phyloP scores from a whole-genome alignment of 495 filamentous ascomycete genomes.

The Annulohypoxylon nitens region DNA sequence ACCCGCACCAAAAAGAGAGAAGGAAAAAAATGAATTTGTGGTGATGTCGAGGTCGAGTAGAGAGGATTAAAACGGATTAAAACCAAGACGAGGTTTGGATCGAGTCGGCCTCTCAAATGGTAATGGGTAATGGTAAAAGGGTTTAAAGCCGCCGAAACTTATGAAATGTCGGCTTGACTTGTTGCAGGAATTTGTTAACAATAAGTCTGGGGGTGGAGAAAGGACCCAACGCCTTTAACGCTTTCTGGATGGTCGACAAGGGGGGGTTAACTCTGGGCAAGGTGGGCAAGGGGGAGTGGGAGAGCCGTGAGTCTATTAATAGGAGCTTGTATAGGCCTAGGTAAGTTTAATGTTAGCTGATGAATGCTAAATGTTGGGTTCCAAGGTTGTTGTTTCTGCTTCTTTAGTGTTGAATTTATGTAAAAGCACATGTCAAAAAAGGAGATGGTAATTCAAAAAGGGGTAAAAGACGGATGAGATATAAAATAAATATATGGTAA shows the following conservation, averaged over 20 bases:
- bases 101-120: background rate
- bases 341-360: background rate
- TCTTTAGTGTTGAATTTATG: background rate
- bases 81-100: constrained; percentile 4
- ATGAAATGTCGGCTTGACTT: constrained; percentile 22
- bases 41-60: constrained; percentile 28
- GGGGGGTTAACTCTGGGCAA: background rate
- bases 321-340: constrained; percentile 12
- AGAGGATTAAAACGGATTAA: background rate
- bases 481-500: background rate
- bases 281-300: constrained; percentile 6
- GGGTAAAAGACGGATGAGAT: background rate
- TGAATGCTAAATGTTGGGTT: background rate
- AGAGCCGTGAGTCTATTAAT: constrained; percentile 31
- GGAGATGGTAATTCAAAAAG: background rate
- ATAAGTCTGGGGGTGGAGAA: constrained; percentile 32
- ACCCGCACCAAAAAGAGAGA: constrained; percentile 27
- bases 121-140: constrained; percentile 2
- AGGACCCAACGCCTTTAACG: constrained; percentile 21
- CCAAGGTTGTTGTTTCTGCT: too few species aligned
- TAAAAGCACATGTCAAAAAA: constrained; percentile 9
- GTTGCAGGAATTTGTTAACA: constrained; percentile 19
- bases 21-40: constrained; percentile 24
- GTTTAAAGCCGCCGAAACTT: constrained; percentile 23
- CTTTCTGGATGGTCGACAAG: constrained; percentile 6